Percentiles rank a stretch among this genome's conserved stretches.
phyloP scores from a whole-genome alignment of 352 stramenopile species.

The Globisporangium cystogenes region DNA sequence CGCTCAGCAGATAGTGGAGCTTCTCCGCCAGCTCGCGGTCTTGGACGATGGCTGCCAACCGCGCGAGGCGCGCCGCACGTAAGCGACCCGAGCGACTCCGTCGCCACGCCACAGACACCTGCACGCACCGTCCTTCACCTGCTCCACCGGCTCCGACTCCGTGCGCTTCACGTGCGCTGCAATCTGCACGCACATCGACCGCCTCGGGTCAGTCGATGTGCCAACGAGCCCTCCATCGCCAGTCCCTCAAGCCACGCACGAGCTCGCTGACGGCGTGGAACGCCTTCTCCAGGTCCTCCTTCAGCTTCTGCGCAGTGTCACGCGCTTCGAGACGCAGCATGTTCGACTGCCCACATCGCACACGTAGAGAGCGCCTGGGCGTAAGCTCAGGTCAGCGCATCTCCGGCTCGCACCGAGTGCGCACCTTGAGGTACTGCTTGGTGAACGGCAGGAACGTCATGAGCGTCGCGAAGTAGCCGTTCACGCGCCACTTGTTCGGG shows the following conservation, averaged over 20 bases:
- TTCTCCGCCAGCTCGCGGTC: constrained; percentile 46
- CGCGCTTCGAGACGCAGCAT: constrained; percentile 81
- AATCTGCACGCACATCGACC: constrained; percentile 20
- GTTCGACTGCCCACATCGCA: constrained; percentile 48
- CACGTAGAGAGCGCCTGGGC: not conserved
- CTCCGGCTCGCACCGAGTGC: too few species aligned
- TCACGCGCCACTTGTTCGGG: constrained; percentile 86
- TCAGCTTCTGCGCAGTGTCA: constrained; percentile 48
- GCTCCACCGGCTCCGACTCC: constrained; percentile 29
- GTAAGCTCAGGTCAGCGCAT: too few species aligned
- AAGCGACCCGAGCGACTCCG: not conserved
- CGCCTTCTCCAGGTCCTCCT: constrained; percentile 49
- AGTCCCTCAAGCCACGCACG: constrained; percentile 14
- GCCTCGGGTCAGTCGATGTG: not conserved
- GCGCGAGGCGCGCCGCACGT: not conserved
- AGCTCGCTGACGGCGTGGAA: constrained; percentile 23
- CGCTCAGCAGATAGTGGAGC: constrained; percentile 39
- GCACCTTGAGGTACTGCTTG: constrained; percentile 82
- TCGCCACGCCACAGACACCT: not conserved
- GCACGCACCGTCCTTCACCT: constrained; percentile 48
- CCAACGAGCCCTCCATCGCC: too few species aligned
- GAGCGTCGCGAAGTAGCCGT: constrained; percentile 83
- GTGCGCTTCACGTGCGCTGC: constrained; percentile 27
- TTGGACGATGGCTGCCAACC: constrained; percentile 11
- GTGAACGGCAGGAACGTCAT: constrained; percentile 88